Base-by-base conservation (phyloP, 2,329 filamentous ascomycete genomes). In the Epichloe sp. region DNA sequence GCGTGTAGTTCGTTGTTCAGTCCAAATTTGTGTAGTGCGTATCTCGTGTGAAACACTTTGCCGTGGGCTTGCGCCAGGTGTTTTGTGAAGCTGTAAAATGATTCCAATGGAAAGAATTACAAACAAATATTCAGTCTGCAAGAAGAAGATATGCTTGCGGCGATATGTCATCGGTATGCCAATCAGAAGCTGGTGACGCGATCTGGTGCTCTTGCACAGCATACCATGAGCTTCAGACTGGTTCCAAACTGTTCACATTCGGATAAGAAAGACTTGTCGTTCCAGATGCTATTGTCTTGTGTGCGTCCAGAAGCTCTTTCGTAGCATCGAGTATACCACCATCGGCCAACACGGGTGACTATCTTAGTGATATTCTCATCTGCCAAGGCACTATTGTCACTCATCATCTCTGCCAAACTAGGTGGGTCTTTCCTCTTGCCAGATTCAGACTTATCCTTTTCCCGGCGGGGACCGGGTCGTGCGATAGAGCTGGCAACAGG, bases 291-390 rank as follows among this genome's bases (percentile, higher is more conserved):
- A 54, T 62, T 65, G 64, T 47, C 73, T 59, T 35, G 71, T 65
- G 53, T 53, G 37, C 56, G 53, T n/a, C 78, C 66, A 8, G 82
- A 73, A 4, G 78, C 75, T 52, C 77, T 80, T 68, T 96, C 91
- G 65, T 96, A 97, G 71, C 91, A 96, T 49, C 86, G 81, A 10
- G 82, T 86, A 68, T 95, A 97, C 93, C 93, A 98, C 88, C 91
- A 97, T 43, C 93, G 79, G 2, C 89, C 91, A 11, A 97, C 91
- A 55, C 83, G 85, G 15, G 89, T 85, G 21, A 97, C 89, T 76
- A 95, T 95, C 62, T 88, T 90, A 14, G 88, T 88, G 62, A 97
- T 95, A 57, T 82, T 84, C 62, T 89, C 87, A 58, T 95, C 88
- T 21, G 85, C 84, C 14, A 78, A 72, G 0, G 80, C 74, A n/a